Base-by-base conservation (phyloP, 2,329 filamentous ascomycete species). In the Spiromastix sp. region DNA sequence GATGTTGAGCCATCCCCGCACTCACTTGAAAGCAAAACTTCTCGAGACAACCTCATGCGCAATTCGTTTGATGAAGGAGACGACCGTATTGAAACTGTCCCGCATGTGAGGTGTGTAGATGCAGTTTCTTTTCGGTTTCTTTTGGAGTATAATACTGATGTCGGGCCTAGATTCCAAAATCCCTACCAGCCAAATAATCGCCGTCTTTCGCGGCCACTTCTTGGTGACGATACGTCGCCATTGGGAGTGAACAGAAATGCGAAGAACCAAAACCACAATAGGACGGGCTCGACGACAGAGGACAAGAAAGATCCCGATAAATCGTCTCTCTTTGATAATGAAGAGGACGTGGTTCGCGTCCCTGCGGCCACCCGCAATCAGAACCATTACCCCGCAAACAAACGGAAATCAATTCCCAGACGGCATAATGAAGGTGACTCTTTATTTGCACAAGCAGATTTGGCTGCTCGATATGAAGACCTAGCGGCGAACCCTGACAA, bases 1-100 rank as follows among this genome's bases (percentile, higher is more conserved):
- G 50, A 61, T 19, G 53, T 68, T 12, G 66, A 69, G 35, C 54
- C 62, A 12, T 67, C 68, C 11, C 65, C 67, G 35, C 65, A 66
- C 43, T 72, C 70, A 18, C 71, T 66, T 64, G 64, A 62, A 35
- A 72, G 68, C 46, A 64, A 63, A 34, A 61, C 63, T 33, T 71
- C 69, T 2, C 58, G 57, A 35, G 68, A 73, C 34, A 63, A 64
- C 21, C 53, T 72, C 30, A 67, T 73, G 40, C 47, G 10, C 18
- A 6, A 25, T 10, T 13, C 22, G 11, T 7, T n/a, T 7, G 21
- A 7, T 7, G 30, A 19, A 13, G 18, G 30, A 15, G 33, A 36
- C 8, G 33, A 36, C 10, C 27, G 27, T 9, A 9, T 13, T 13
- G 11, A 9, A 7, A 7, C 21, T 7, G 7, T 7, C 21, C 7